phyloP scores from a whole-genome alignment of 495 filamentous ascomycete species.

The Glonium stellatum region DNA sequence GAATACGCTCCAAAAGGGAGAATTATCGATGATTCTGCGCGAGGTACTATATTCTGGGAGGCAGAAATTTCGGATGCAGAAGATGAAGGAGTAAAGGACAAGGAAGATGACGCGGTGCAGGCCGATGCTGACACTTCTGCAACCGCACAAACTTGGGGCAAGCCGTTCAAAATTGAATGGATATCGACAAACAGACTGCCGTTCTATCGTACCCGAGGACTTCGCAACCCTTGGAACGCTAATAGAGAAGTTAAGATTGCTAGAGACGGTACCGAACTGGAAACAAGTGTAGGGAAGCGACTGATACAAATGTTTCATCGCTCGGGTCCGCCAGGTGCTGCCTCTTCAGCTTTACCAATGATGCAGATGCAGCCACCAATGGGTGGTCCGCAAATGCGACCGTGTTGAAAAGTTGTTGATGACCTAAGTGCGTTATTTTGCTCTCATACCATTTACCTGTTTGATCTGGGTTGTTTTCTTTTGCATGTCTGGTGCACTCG shows the following conservation, averaged over 20 bases:
- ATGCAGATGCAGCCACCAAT: background rate
- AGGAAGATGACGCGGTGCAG: conserved; percentile 33
- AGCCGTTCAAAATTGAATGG: conserved; percentile 91
- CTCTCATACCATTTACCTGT: background rate
- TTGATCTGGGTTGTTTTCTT: background rate
- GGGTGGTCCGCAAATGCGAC: background rate
- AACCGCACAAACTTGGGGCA: conserved; percentile 65
- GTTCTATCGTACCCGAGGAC: conserved; percentile 81
- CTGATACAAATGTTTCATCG: conserved; percentile 73
- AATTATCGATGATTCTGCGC: conserved; percentile 87
- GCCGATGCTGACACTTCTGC: conserved; percentile 33
- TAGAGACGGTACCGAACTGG: conserved; percentile 88
- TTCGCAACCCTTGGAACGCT: conserved; percentile 95
- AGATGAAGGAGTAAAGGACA: conserved; percentile 35
- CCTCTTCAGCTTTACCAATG: background rate
- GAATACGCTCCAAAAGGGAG: conserved; percentile 73
- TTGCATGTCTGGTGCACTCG: background rate
- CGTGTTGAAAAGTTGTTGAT: background rate
- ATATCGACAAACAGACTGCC: conserved; percentile 77
- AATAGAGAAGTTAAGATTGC: conserved; percentile 97
- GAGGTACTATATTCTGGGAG: conserved; percentile 97
- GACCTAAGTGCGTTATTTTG: background rate
- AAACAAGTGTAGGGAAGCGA: conserved; percentile 71
- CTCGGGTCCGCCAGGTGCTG: conserved; percentile 15
- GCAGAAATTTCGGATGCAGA: conserved; percentile 49